A percentile compares a stretch with the other conserved stretches of the same genome.
These are phyloP conservation scores for Acacia crassicarpa DNA, from an alignment of 306 rosid species.

Conservation along the genomic window DNA sequence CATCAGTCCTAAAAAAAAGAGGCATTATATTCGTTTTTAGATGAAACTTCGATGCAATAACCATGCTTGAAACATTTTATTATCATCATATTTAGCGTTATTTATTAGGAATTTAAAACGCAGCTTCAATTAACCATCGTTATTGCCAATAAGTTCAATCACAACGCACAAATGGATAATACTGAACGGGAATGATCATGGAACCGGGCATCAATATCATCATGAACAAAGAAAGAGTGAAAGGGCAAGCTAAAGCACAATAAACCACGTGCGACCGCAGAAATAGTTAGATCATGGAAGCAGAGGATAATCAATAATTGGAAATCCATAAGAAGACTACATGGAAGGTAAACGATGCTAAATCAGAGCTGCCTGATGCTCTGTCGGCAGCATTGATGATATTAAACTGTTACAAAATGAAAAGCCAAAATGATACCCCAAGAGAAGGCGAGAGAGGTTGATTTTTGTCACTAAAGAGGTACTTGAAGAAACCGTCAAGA, in stretches of 20 bases:
- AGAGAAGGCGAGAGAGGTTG: slow-evolving; percentile 48
- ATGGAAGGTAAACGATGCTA: slow-evolving; percentile 22
- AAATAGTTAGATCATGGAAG: background rate
- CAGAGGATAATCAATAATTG: background rate
- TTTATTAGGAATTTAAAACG: background rate
- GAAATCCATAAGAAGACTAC: slow-evolving; percentile 8
- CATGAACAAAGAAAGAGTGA: background rate
- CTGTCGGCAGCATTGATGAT: too few species aligned
- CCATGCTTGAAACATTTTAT: background rate
- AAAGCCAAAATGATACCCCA: slow-evolving; percentile 42
- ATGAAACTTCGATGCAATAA: background rate
- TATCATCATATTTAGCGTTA: background rate
- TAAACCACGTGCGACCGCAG: background rate
- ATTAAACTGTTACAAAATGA: background rate
- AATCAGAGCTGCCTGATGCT: slow-evolving; percentile 20
- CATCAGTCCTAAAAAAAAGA: background rate
- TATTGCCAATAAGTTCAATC: slow-evolving; percentile 6
- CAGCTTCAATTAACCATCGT: background rate
- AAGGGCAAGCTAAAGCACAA: background rate
- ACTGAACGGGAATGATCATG: background rate
- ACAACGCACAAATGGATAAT: background rate
- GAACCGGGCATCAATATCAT: background rate
- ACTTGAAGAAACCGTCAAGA: slow-evolving; percentile 81
- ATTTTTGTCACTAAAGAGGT: slow-evolving; percentile 66
- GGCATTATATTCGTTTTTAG: background rate